Conservation (phyloP, 345 rosid genomes). For the Eucalyptus coolabah region DNA sequence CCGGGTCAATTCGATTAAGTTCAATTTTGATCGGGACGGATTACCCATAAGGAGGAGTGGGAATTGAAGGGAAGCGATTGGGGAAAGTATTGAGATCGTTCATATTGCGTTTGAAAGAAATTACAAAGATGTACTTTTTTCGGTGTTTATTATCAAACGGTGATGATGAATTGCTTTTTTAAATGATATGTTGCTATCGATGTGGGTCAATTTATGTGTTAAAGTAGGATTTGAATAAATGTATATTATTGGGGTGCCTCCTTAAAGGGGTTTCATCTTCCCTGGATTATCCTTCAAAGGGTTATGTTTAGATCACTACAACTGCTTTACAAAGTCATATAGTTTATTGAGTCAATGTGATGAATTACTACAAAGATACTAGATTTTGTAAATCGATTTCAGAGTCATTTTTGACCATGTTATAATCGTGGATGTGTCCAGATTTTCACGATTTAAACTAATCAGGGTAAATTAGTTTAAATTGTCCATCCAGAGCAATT, state of each 20-base stretch:
- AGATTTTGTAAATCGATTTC: not conserved
- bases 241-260: not conserved
- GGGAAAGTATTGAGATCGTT: not conserved
- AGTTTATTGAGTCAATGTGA: not conserved
- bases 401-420: not conserved
- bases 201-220: not conserved
- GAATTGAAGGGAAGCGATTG: not conserved
- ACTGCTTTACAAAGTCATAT: not conserved
- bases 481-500: not conserved
- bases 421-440: not conserved
- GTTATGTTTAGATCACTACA: not conserved
- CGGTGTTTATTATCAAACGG: not conserved
- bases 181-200: not conserved
- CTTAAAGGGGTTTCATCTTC: not conserved
- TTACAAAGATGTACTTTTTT: not conserved
- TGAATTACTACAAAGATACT: not conserved
- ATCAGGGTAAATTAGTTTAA: too few species aligned
- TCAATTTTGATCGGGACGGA: too few species aligned
- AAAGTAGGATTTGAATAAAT: not conserved
- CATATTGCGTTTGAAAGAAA: not conserved
- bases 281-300: not conserved
- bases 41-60: not conserved
- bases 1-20: not conserved
- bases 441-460: not conserved
- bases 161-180: not conserved